Evolutionary conservation across 495 filamentous ascomycete species (phyloP), one percentile per base, ranked within the genome.

Genomic region (Aspergillus leporis): DNA sequence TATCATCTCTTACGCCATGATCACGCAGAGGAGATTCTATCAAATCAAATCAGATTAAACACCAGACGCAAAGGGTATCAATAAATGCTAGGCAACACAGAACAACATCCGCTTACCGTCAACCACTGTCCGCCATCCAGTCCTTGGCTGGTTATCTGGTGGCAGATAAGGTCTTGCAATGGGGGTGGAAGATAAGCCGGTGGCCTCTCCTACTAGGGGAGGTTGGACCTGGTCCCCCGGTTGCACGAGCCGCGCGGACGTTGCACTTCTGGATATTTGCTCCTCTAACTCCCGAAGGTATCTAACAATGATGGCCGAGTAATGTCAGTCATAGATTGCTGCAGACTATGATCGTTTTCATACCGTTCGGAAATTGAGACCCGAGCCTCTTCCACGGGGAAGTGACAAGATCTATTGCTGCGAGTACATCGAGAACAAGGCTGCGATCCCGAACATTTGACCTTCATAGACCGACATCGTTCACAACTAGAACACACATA

Each of bases 401-500:
- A 75, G 40, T 66, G 58, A 43, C 72, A 75, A 4, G 46, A 59
- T 21, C 18, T n/a, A 19, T 61, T 67, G 58, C 53, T 74, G 65
- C 72, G 70, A 13, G 58, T 58, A 56, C 72, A 75, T 59, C 72
- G 63, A 22, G 61, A 64, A 47, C 72, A 75, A 8, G 72, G 72
- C 9, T 67, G 56, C 2, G 66, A 61, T 19, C 67, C 71, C 0
- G 73, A 75, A 53, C 71, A 75, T 55, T 71, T 74, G 19, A 75
- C 72, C 55, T 75, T 75, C 70, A 74, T 73, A 9, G 66, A 63
- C 40, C 73, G 71, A 65, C 73, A 75, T 66, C 71, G 66, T 58
- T 61, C 56, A 58, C 71, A 73, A 32, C 72, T 73, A 16, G 25
- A 0, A 32, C 9, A 25, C 10, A 36, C 10, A 3, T 36, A 36